Evolutionary conservation across 2,329 filamentous ascomycete genomes (phyloP), one percentile per base, ranked within the genome.

Genomic region (Ophiosphaerella korrae): DNA sequence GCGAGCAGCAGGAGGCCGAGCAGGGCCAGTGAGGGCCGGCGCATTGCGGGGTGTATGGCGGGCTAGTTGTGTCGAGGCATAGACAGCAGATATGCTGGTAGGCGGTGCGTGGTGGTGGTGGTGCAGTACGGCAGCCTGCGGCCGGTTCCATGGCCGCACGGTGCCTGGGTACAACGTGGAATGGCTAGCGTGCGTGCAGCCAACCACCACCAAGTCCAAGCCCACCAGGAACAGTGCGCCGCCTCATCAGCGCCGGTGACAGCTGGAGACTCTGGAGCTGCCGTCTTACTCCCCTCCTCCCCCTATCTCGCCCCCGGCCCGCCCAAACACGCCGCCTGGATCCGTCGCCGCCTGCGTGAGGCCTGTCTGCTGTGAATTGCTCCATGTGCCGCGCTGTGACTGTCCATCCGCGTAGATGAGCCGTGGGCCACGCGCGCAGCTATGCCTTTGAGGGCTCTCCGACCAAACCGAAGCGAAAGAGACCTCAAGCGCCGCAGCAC

Each of bases 401-500:
- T 16, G 31, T 45, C 44, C 52, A 45, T 51, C 59, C 60, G 68
- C 66, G 62, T 74, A 68, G 55, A 71, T 74, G 71, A 69, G 57
- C 61, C 66, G 64, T 59, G 63, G 58, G 61, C 57, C 53, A 57
- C 62, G 55, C 59, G 52, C 58, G 65, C 60, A 66, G 71, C 67
- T 63, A 76, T 76, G 74, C 71, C 72, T 70, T 60, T 74, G 60
- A 71, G 58, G 66, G 67, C 63, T 47, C 64, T 74, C 62, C 71
- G 72, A 52, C 63, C 71, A 33, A 66, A 66, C 55, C 70, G 66
- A 53, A 74, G 71, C 62, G 72, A 75, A 46, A 70, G 67, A 59
- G 72, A 76, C 58, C 71, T 75, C 62, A 71, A 73, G 53, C 76
- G 77, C 49, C 71, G 74, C 54, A 78, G 75, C 58, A 75, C 75